A percentile compares a stretch with the other conserved stretches of the same genome.
Evolutionary conservation across 2,329 filamentous ascomycete species (phyloP).

Genomic region (Diaporthe sp.): DNA sequence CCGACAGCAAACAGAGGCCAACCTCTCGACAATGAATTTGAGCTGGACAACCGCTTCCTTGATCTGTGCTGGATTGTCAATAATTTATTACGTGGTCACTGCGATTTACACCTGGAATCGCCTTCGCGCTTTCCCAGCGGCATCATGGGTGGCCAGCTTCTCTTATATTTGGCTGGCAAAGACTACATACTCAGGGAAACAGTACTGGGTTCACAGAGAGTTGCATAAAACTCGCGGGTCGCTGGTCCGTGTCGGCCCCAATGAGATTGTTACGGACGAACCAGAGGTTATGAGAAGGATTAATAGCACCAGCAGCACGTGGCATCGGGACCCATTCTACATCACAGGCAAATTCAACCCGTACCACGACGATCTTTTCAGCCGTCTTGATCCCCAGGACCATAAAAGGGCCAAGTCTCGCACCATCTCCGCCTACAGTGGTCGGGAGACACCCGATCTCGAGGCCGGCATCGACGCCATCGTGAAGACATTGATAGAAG

Average conservation of each 20-base stretch:
- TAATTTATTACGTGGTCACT: not conserved
- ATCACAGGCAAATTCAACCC: conserved; percentile 1
- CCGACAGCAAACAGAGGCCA: not conserved
- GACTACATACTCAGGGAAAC: not conserved
- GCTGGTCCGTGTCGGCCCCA: not conserved
- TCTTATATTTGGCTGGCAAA: not conserved
- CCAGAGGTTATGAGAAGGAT: not conserved
- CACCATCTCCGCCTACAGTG: not conserved
- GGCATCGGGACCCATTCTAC: not conserved
- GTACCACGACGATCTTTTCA: not conserved
- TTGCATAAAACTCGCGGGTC: not conserved
- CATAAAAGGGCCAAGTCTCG: not conserved
- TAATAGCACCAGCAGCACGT: not conserved
- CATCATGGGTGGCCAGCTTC: not conserved
- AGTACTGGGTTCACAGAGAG: not conserved
- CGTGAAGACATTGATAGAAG: not conserved
- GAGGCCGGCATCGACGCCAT: not conserved
- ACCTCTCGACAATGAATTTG: not conserved
- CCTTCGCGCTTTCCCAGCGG: not conserved
- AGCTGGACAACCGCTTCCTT: not conserved
- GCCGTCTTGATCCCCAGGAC: not conserved
- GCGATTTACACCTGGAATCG: not conserved
- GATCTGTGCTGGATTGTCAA: not conserved
- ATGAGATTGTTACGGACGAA: not conserved
- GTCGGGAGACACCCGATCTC: not conserved